These are phyloP conservation scores for Cladophialophora psammophila DNA, from an alignment of 2,329 filamentous ascomycete genomes.

Conservation along the genomic window DNA sequence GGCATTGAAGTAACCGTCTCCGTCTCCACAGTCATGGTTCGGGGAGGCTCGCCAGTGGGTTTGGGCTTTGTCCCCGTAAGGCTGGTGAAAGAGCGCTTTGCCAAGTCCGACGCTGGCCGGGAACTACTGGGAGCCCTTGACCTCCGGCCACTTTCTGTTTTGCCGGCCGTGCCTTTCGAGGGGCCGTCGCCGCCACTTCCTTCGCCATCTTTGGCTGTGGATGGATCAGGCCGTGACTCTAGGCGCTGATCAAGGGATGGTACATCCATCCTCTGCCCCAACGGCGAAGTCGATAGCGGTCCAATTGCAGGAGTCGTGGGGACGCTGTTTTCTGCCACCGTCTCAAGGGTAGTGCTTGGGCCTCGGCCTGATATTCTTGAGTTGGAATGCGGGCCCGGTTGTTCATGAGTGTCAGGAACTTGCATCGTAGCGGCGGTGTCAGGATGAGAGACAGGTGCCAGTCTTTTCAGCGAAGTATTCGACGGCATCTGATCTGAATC, in stretches of 20 bases:
- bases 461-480: conserved; percentile 60
- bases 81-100: conserved; percentile 73
- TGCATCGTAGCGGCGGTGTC: conserved; percentile 33
- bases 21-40: conserved; percentile 97
- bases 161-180: conserved; percentile 52
- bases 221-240: conserved; percentile 53
- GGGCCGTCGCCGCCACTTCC: conserved; percentile 49
- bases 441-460: conserved; percentile 35
- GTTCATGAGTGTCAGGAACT: conserved; percentile 37
- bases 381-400: conserved; percentile 50
- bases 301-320: conserved; percentile 70
- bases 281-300: conserved; percentile 43
- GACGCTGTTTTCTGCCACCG: conserved; percentile 87
- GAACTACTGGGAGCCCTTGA: conserved; percentile 45
- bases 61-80: conserved; percentile 71
- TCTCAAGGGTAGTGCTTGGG: conserved; percentile 74
- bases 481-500: conserved; percentile 55
- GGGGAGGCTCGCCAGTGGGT: conserved; percentile 73
- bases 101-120: conserved; percentile 62
- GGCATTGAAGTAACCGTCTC: conserved; percentile 93
- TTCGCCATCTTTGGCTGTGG: conserved; percentile 52
- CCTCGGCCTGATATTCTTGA: conserved; percentile 67
- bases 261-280: conserved; percentile 50
- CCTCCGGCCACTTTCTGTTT: conserved; percentile 49
- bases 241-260: conserved; percentile 52